Base-by-base conservation (phyloP, 352 stramenopile species). In the Phytophthora sojae region DNA sequence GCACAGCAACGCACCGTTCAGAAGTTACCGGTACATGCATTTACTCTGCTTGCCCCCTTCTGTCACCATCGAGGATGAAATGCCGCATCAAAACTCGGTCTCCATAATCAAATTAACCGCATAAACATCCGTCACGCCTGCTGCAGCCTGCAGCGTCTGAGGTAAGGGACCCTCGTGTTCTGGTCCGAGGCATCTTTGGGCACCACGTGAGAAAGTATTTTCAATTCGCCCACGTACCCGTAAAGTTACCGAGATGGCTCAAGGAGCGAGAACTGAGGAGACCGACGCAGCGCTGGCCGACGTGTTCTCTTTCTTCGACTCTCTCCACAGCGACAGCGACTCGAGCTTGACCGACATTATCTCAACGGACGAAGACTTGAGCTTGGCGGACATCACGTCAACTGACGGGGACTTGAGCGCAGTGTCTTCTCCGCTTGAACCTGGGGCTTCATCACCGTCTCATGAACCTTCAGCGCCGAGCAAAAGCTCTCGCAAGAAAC, bases 261-360 rank as follows among this genome's bases (percentile, higher is more conserved):
- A 15, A 53, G 37, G 39, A 3, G n/a, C 14, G 3, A 1, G 17
- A 23, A 1, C 17, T 30, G 60, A 29, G 21, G 17, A 5, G 8
- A 17, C 26, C 15, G 14, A 59, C 52, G 29, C 29, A 3, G 14
- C 37, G 12, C 39, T 68, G 21, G 56, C 44, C 39, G 61, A 56
- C 9, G 52, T 68, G 25, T 56, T 68, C 39, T 30, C 25, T 17
- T 68, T 62, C 61, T 57, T 68, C 6, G 61, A 62, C 14, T 44
- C 52, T 4, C 35, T 61, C 39, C 29, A 68, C 25, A 57, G 30
- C 30, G 52, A 68, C 26, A 50, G n/a, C 29, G 61, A 57, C n/a
- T 49, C 44, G 21, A 60, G 23, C 29, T 42, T 47, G 9, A 25
- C 25, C 0, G 21, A 54, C n/a, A 7, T 42, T 0, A 47, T 29